phyloP scores from a whole-genome alignment of 495 filamentous ascomycete species.

The Talaromyces trachyspermus region DNA sequence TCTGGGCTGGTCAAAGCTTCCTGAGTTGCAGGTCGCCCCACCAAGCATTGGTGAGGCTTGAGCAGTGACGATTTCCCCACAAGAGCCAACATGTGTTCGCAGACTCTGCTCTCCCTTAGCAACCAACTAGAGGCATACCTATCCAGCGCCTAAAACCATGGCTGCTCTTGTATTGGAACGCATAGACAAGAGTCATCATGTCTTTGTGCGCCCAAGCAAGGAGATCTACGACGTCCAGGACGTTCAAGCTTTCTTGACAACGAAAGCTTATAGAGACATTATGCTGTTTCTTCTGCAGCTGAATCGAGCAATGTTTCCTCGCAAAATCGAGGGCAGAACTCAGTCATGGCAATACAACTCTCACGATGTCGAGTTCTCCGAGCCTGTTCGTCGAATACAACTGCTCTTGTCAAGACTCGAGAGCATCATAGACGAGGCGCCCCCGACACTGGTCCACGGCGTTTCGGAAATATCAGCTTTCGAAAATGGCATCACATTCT shows the following conservation, averaged over 20 bases:
- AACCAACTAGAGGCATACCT: too few species aligned
- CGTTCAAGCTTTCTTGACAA: conserved; percentile 66
- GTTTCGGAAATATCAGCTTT: conserved; percentile 90
- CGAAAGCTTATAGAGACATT: conserved; percentile 78
- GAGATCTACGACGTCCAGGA: conserved; percentile 75
- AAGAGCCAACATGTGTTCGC: too few species aligned
- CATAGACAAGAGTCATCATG: conserved; percentile 3
- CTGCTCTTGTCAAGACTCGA: conserved; percentile 53
- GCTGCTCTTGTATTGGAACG: neutral
- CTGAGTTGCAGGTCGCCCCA: too few species aligned
- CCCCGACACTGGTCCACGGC: conserved; percentile 77
- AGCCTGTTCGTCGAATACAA: conserved; percentile 57
- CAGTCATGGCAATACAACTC: conserved; percentile 49
- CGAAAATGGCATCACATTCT: conserved; percentile 70
- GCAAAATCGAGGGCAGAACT: conserved; percentile 27
- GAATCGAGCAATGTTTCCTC: conserved; percentile 79
- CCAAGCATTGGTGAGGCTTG: too few species aligned
- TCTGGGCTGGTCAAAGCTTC: too few species aligned
- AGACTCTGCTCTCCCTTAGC: too few species aligned
- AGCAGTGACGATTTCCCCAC: too few species aligned
- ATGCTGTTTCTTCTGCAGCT: conserved; percentile 82
- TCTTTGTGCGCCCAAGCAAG: conserved; percentile 46
- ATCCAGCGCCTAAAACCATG: too few species aligned
- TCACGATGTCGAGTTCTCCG: conserved; percentile 43
- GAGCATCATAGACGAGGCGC: conserved; percentile 65